Base-by-base conservation (phyloP, 2,329 filamentous ascomycete genomes). In the Xylariaceae sp. region DNA sequence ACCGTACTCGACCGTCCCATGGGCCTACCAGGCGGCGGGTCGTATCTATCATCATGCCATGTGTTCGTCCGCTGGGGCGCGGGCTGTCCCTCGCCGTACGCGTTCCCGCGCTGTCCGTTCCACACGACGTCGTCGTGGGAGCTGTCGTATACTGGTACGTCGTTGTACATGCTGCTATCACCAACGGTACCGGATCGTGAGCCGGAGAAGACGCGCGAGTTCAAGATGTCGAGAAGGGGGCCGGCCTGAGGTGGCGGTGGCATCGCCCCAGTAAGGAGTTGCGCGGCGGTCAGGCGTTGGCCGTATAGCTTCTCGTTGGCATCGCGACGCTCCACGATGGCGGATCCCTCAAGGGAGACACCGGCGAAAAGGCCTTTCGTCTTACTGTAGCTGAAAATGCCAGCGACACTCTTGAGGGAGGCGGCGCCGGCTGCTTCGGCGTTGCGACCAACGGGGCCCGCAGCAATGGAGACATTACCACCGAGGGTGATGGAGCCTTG, bases 221-320 rank as follows among this genome's bases (percentile, higher is more conserved):
- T 93, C 53, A 97, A 76, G 5, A 97, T 80, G 53, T 76, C 78
- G 79, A 95, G 86, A 40, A 98, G 79, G 11, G 92, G 87, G 36
- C 87, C 86, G 2, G 93, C 88, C 47, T 88, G 85, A 0, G 86
- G 81, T 2, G 93, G 92, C 1, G 90, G 81, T 34, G 82, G 78
- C 32, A 97, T 80, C 25, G 78, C 76, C 25, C 93, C 93, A 45
- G 79, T 81, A 29, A 98, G 79, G 36, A 98, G 79, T 64, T 95
- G 86, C 52, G 77, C 74, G 12, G 93, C 93, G 7, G 88, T 90
- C 66, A 88, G 79, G 50, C 86, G 82, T 47, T 85, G 81, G 51
- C 88, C 88, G 67, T 98, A 98, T 50, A 98, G 79, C 71, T 95
- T 95, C 70, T 95, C 87, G 64, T 98, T 98, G 57, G 93, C 93